Percentiles rank a stretch among this genome's conserved stretches.
Evolutionary conservation across 2,329 filamentous ascomycete species (phyloP).

Genomic region (Pseudogymnoascus sp.): DNA sequence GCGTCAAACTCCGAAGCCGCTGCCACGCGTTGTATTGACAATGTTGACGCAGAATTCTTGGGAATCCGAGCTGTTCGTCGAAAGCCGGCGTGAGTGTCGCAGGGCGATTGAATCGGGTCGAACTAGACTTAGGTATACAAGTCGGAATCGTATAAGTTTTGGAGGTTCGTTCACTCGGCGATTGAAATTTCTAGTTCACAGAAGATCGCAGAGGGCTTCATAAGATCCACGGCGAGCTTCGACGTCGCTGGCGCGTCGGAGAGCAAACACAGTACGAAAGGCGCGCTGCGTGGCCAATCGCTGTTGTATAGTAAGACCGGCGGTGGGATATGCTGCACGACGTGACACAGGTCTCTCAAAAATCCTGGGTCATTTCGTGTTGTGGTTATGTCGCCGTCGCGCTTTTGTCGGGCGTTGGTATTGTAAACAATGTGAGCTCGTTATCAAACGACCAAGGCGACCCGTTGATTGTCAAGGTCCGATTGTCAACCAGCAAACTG

Average conservation of each 20-base stretch:
- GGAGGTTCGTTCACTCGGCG: neutral
- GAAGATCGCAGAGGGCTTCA: neutral
- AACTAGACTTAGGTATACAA: neutral
- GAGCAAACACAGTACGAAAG: neutral
- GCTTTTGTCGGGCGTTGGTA: slow-evolving; percentile 1
- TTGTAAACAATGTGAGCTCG: slow-evolving; percentile 8
- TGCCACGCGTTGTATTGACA: neutral
- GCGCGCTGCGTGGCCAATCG: neutral
- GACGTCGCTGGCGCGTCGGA: neutral
- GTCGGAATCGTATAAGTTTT: neutral
- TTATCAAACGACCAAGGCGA: slow-evolving; percentile 1
- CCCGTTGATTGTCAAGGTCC: slow-evolving; percentile 3
- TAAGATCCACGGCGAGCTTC: neutral
- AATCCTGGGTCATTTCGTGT: neutral
- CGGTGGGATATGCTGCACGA: neutral
- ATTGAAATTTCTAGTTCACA: neutral
- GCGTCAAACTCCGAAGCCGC: neutral
- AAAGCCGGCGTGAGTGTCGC: neutral
- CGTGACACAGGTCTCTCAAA: neutral
- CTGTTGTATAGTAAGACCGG: neutral
- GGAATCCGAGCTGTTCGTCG: neutral
- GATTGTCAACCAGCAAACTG: neutral
- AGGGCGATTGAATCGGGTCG: neutral
- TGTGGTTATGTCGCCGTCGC: neutral
- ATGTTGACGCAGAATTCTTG: neutral